Conservation (phyloP, 2,329 filamentous ascomycete genomes). For the Fusarium palustre region DNA sequence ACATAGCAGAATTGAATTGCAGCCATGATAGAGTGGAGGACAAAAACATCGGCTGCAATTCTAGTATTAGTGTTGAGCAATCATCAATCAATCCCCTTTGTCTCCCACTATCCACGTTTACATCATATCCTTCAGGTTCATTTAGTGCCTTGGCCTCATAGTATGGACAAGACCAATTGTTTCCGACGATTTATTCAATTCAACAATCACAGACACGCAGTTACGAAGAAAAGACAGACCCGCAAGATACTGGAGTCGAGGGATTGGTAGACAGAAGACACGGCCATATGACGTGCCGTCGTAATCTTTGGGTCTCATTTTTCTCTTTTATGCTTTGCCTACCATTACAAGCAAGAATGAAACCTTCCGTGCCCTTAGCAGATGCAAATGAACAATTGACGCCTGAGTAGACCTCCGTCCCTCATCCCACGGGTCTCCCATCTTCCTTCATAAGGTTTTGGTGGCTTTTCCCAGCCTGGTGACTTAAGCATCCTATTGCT, state of each 20-base stretch:
- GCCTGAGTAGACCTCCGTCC: conserved; percentile 55
- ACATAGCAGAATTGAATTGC: background rate
- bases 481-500: conserved; percentile 53
- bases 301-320: conserved; percentile 53
- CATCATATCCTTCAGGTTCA: no score
- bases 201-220: background rate
- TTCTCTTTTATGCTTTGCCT: conserved; percentile 51
- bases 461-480: conserved; percentile 40
- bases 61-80: background rate
- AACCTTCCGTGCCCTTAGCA: conserved; percentile 55
- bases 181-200: background rate
- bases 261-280: conserved; percentile 46
- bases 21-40: background rate
- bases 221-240: background rate
- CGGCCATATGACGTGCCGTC: conserved; percentile 42
- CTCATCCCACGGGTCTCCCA: conserved; percentile 45
- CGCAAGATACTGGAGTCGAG: conserved; percentile 1
- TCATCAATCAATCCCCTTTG: background rate
- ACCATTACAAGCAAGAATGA: conserved; percentile 56
- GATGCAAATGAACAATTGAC: conserved; percentile 59
- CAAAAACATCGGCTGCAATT: background rate
- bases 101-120: background rate
- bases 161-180: background rate
- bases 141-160: background rate
- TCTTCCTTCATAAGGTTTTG: conserved; percentile 43